These are phyloP conservation scores for Pugionium dolabratum DNA, from an alignment of 345 rosid genomes.

Conservation along the genomic window DNA sequence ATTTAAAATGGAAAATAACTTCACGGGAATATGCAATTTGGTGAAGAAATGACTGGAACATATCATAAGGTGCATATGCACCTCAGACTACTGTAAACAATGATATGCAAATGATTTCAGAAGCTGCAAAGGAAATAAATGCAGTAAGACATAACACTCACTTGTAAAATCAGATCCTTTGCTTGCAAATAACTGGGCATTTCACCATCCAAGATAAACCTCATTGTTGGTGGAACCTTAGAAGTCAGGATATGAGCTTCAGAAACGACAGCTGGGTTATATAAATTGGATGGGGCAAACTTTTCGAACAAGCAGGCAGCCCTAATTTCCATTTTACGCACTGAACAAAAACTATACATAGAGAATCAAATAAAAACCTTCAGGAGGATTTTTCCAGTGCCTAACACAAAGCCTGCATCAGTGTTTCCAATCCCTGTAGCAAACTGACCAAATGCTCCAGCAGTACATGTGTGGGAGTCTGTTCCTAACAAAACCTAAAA, in stretches of 20 bases:
- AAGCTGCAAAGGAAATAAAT: background rate
- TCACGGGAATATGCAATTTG: slow-evolving; percentile 4
- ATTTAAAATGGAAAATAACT: slow-evolving; percentile 9
- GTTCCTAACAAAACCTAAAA: slow-evolving; percentile 87
- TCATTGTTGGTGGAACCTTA: slow-evolving; percentile 93
- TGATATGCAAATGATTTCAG: background rate
- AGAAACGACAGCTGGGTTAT: background rate
- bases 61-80: background rate
- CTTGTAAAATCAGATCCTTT: slow-evolving; percentile 97
- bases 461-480: slow-evolving; percentile 97
- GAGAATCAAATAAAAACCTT: slow-evolving; percentile 52
- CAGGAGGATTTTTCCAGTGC: slow-evolving; percentile 90
- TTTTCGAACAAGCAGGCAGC: background rate
- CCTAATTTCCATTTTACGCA: background rate
- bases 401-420: slow-evolving; percentile 94
- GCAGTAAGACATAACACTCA: slow-evolving; percentile 42
- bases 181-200: slow-evolving; percentile 89
- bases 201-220: slow-evolving; percentile 97
- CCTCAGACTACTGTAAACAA: background rate
- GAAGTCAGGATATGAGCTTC: slow-evolving; percentile 15
- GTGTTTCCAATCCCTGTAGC: slow-evolving; percentile 99
- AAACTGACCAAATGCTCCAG: slow-evolving; percentile 98
- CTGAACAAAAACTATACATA: background rate
- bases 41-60: slow-evolving; percentile 19
- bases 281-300: background rate